These are phyloP conservation scores for Iodosphaeria phyllophila DNA, from an alignment of 2,329 filamentous ascomycete species.

Conservation along the genomic window DNA sequence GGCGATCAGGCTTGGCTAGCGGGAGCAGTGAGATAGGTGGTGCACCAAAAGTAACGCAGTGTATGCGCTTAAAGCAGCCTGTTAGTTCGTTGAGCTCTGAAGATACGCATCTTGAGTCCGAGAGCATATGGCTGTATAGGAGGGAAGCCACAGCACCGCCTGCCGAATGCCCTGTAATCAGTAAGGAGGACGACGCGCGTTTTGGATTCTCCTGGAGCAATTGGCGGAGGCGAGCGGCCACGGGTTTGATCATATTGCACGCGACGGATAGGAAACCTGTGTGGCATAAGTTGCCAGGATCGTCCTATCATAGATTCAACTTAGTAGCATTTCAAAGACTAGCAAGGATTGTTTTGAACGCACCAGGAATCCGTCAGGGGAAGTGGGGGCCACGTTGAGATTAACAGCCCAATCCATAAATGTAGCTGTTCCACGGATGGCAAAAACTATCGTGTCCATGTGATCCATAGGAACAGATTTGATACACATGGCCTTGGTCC, in stretches of 20 bases:
- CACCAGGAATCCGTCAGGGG: slow-evolving; percentile 48
- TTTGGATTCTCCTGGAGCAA: slow-evolving; percentile 54
- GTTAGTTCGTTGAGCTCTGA: slow-evolving; percentile 56
- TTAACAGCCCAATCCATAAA: slow-evolving; percentile 83
- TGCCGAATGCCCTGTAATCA: slow-evolving; percentile 76
- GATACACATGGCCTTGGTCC: slow-evolving; percentile 74
- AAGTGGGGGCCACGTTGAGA: slow-evolving; percentile 46
- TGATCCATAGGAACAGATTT: slow-evolving; percentile 65
- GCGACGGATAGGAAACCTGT: slow-evolving; percentile 64
- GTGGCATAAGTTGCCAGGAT: slow-evolving; percentile 60
- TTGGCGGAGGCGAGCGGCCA: slow-evolving; percentile 50
- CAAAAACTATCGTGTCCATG: slow-evolving; percentile 64
- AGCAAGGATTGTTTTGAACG: no score
- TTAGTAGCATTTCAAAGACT: slow-evolving; percentile 1
- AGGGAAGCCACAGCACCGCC: slow-evolving; percentile 70
- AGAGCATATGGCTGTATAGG: slow-evolving; percentile 67
- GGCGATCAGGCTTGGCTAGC: slow-evolving; percentile 37
- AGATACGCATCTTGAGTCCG: slow-evolving; percentile 27
- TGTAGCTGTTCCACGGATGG: slow-evolving; percentile 62
- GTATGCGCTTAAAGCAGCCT: slow-evolving; percentile 55
- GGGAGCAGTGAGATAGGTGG: slow-evolving; percentile 60
- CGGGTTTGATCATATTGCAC: slow-evolving; percentile 52
- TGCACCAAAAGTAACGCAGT: slow-evolving; percentile 74
- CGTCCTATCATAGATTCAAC: slow-evolving; percentile 35
- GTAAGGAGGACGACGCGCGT: slow-evolving; percentile 45